Percentiles rank a stretch among this genome's conserved stretches.
These are phyloP conservation scores for Toxoplasma gondii DNA, from an alignment of 169 alveolate species.

Conservation along the genomic window DNA sequence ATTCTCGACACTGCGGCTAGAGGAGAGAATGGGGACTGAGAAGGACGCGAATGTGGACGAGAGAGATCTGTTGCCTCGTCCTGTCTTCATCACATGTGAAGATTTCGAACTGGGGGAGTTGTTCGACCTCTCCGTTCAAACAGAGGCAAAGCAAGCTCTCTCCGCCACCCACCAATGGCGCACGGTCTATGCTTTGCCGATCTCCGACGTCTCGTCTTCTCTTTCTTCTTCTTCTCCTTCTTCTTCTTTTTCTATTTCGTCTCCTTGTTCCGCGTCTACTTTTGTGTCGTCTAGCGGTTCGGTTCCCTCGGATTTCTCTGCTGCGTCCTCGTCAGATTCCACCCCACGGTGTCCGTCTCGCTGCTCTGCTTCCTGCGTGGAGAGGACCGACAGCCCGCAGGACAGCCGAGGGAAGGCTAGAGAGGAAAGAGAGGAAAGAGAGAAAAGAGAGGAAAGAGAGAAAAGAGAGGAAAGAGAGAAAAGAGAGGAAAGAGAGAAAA, in stretches of 20 bases:
- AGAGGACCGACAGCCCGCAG: too few species aligned
- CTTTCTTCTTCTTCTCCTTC: background rate
- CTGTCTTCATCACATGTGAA: background rate
- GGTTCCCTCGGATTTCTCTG: background rate
- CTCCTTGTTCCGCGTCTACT: background rate
- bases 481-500: too few species aligned
- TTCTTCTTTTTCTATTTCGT: background rate
- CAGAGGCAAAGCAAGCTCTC: background rate
- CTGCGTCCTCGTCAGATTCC: too few species aligned
- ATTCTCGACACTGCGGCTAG: background rate
- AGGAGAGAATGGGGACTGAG: background rate
- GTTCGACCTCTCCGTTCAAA: background rate
- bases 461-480: too few species aligned
- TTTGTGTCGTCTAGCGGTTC: background rate
- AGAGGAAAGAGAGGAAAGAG: too few species aligned
- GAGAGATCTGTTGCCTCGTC: background rate
- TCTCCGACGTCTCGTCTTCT: background rate
- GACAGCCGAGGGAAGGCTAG: too few species aligned
- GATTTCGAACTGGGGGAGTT: background rate
- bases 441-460: too few species aligned
- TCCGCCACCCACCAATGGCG: background rate
- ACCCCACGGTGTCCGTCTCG: too few species aligned
- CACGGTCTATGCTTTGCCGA: background rate
- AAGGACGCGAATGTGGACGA: background rate
- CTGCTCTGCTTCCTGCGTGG: too few species aligned